Conservation (phyloP, 2,329 filamentous ascomycete species). For the Exophiala lecanii-corni region DNA sequence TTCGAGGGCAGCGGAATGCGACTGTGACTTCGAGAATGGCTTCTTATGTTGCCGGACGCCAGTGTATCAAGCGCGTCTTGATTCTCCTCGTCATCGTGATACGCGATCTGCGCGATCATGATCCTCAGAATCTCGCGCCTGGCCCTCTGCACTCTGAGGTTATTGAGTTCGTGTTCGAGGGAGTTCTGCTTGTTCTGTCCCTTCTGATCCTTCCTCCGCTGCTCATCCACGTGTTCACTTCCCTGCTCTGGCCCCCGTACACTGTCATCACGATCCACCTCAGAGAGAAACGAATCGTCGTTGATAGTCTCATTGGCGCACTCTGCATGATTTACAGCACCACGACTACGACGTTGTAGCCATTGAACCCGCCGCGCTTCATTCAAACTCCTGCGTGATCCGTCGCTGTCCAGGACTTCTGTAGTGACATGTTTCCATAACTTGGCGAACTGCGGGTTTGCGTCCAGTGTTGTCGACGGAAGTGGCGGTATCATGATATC, state of each 20-base stretch:
- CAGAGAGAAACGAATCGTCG: too few relatives aligned
- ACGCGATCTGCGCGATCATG: slow-evolving; percentile 6
- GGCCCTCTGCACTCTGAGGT: slow-evolving; percentile 11
- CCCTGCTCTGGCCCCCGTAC: too few relatives aligned
- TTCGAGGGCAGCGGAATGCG: not conserved
- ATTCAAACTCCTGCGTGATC: slow-evolving; percentile 34
- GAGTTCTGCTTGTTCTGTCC: not conserved
- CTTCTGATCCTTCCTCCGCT: not conserved
- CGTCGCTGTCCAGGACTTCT: slow-evolving; percentile 37
- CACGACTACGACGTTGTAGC: too few relatives aligned
- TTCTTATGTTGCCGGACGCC: too few relatives aligned
- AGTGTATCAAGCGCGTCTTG: too few relatives aligned
- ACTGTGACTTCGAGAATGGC: not conserved
- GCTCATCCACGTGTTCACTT: too few relatives aligned
- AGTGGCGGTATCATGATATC: slow-evolving; percentile 40
- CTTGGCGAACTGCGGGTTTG: slow-evolving; percentile 40
- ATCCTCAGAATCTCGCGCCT: slow-evolving; percentile 33
- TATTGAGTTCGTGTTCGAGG: slow-evolving; percentile 6
- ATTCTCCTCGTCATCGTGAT: slow-evolving; percentile 1
- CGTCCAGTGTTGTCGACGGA: slow-evolving; percentile 35
- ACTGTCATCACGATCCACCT: too few relatives aligned
- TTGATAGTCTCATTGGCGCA: too few relatives aligned
- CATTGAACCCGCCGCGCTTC: slow-evolving; percentile 14
- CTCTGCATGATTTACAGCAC: too few relatives aligned
- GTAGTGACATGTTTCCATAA: slow-evolving; percentile 38